Conservation (phyloP, 768 basidiomycete species). For the Calocybe cyanea region DNA sequence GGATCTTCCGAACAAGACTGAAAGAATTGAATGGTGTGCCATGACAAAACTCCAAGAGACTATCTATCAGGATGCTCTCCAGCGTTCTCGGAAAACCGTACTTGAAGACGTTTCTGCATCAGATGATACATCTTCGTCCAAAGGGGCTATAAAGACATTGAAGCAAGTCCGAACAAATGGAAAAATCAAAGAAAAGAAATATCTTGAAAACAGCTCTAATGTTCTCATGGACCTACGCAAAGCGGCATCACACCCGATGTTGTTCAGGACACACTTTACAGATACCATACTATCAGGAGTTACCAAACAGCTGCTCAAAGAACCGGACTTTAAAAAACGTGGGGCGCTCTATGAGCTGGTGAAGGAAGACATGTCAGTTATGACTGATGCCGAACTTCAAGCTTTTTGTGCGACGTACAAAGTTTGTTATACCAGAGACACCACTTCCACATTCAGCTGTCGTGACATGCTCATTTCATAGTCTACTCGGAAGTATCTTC, state of each 20-base stretch:
- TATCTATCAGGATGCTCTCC: conserved; percentile 83
- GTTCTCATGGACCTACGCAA: conserved; percentile 98
- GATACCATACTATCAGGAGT: conserved; percentile 72
- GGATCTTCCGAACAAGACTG: conserved; percentile 89
- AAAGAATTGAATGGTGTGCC: conserved; percentile 92
- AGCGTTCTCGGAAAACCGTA: conserved; percentile 80
- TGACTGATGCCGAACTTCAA: conserved; percentile 97
- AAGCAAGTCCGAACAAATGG: conserved; percentile 25
- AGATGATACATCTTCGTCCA: conserved; percentile 12
- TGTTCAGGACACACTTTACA: conserved; percentile 84
- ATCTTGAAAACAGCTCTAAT: conserved; percentile 82
- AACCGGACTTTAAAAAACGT: conserved; percentile 86
- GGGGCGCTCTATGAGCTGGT: conserved; percentile 79
- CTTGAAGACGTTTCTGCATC: conserved; percentile 40
- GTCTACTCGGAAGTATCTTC: conserved; percentile 73
- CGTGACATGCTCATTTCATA: conserved; percentile 19
- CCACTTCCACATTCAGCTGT: neutral
- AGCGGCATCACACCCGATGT: conserved; percentile 93
- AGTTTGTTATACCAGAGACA: conserved; percentile 40
- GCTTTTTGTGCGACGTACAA: conserved; percentile 82
- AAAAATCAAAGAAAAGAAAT: conserved; percentile 59
- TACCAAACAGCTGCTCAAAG: conserved; percentile 81
- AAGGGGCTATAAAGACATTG: neutral
- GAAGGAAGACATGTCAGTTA: conserved; percentile 96
- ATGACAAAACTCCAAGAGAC: conserved; percentile 81